A percentile compares a stretch with the other conserved stretches of the same genome.
These are phyloP conservation scores for Pleurotus salmoneostramineus DNA, from an alignment of 768 basidiomycete genomes.

Conservation along the genomic window DNA sequence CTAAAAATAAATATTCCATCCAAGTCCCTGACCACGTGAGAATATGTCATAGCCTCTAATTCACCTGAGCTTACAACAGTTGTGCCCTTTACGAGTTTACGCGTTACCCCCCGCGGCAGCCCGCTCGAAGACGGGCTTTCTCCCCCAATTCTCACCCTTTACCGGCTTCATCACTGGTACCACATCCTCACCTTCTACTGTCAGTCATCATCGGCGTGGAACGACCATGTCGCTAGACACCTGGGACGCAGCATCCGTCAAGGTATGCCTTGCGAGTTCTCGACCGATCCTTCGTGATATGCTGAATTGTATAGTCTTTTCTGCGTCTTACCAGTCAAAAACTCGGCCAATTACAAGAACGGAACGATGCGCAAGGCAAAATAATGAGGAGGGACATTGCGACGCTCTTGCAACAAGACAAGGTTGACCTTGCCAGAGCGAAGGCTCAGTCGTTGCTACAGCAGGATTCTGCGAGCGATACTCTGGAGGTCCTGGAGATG, in stretches of 20 bases:
- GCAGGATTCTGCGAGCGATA: slow-evolving; percentile 57
- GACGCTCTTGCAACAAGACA: slow-evolving; percentile 56
- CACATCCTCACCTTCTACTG: too few relatives aligned
- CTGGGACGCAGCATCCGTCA: slow-evolving; percentile 10
- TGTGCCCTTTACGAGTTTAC: too few relatives aligned
- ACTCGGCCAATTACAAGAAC: slow-evolving; percentile 67
- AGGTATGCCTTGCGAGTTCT: slow-evolving; percentile 10
- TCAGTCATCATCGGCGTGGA: too few relatives aligned
- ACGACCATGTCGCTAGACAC: background rate
- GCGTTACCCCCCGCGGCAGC: too few relatives aligned
- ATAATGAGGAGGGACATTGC: slow-evolving; percentile 68
- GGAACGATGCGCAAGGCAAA: slow-evolving; percentile 59
- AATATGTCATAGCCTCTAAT: too few relatives aligned
- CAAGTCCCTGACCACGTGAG: too few relatives aligned
- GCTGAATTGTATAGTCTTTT: slow-evolving; percentile 40
- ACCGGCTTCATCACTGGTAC: too few relatives aligned
- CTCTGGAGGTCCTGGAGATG: slow-evolving; percentile 66
- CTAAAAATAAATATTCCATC: too few relatives aligned
- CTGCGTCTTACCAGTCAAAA: slow-evolving; percentile 60
- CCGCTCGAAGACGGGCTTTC: too few relatives aligned
- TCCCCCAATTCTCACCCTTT: too few relatives aligned
- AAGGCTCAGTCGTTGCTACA: slow-evolving; percentile 66
- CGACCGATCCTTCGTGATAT: background rate
- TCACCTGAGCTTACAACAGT: too few relatives aligned
- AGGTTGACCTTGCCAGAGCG: slow-evolving; percentile 61